Conservation (phyloP, 2,329 filamentous ascomycete genomes). For the Dactylella cylindrospora region DNA sequence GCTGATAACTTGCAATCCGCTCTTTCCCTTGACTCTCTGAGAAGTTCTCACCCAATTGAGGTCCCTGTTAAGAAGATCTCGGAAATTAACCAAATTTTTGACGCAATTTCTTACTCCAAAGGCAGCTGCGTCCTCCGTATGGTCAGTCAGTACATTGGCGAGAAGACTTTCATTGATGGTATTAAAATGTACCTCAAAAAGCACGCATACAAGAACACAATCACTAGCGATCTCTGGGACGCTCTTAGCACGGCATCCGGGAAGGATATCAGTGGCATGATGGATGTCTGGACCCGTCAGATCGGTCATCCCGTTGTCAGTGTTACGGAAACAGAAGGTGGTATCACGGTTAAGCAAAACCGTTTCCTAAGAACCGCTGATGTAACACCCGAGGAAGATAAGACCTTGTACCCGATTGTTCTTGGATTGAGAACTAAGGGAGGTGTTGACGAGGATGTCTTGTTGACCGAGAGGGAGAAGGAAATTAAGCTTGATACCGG, state of each 20-base stretch:
- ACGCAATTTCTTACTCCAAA: conserved; percentile 96
- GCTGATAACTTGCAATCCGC: conserved; percentile 89
- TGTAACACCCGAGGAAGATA: conserved; percentile 88
- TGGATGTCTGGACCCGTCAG: conserved; percentile 96
- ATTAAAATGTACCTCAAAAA: conserved; percentile 89
- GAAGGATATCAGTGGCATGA: conserved; percentile 84
- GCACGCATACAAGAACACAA: conserved; percentile 92
- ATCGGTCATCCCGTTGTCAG: conserved; percentile 89
- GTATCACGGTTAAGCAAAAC: conserved; percentile 88
- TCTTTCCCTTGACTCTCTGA: conserved; percentile 80
- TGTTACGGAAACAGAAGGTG: conserved; percentile 69
- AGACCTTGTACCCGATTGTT: conserved; percentile 85
- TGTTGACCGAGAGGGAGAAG: conserved; percentile 70
- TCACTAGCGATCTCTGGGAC: conserved; percentile 84
- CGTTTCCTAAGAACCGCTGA: conserved; percentile 90
- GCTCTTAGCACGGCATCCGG: conserved; percentile 84
- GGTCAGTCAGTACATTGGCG: conserved; percentile 93
- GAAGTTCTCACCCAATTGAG: conserved; percentile 95
- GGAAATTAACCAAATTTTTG: conserved; percentile 97
- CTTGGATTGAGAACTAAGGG: conserved; percentile 79
- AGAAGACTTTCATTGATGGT: conserved; percentile 89
- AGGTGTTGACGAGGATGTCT: conserved; percentile 75
- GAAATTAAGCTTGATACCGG: conserved; percentile 77
- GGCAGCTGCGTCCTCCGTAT: conserved; percentile 93
- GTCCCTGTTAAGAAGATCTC: conserved; percentile 93